Percentiles rank a stretch among this genome's conserved stretches.
Conservation (phyloP, 1,284 basidiomycete species). For the Leccinum insolens region DNA sequence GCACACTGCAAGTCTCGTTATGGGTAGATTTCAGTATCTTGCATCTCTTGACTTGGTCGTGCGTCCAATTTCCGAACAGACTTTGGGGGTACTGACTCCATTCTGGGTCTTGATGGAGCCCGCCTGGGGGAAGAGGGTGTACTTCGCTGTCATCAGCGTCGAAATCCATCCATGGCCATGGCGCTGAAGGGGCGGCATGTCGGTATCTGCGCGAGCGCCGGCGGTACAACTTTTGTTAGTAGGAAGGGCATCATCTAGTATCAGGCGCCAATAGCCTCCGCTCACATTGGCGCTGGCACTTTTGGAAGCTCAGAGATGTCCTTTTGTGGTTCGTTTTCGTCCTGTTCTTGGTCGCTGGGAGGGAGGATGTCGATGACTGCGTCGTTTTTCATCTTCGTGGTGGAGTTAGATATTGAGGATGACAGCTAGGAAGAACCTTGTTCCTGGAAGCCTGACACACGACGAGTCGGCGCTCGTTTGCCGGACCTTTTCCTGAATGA, state of each 20-base stretch:
- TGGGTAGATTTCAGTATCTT: constrained; percentile 32
- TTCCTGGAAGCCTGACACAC: background rate
- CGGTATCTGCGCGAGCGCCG: constrained; percentile 28
- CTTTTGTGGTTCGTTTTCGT: constrained; percentile 16
- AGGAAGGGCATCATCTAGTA: background rate
- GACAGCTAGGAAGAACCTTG: background rate
- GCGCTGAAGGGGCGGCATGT: constrained; percentile 39
- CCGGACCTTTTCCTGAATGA: background rate
- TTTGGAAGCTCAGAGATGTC: constrained; percentile 24
- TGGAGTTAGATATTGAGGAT: constrained; percentile 1
- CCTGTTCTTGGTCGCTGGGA: background rate
- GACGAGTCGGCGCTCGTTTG: background rate
- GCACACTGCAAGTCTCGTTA: constrained; percentile 37
- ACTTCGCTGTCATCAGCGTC: constrained; percentile 31
- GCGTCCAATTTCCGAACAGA: constrained; percentile 55
- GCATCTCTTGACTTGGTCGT: constrained; percentile 45
- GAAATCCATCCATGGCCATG: constrained; percentile 43
- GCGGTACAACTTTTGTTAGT: constrained; percentile 1
- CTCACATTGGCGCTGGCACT: constrained; percentile 34
- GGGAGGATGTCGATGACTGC: constrained; percentile 15
- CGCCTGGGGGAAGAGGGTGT: constrained; percentile 14
- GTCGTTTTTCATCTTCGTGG: constrained; percentile 18
- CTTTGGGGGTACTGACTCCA: constrained; percentile 49
- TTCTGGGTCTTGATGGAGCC: constrained; percentile 8
- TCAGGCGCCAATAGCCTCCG: background rate